A percentile compares a stretch with the other conserved stretches of the same genome.
Evolutionary conservation across 1,139 yeast species (phyloP).

Genomic region (Kodamaea suecica): DNA sequence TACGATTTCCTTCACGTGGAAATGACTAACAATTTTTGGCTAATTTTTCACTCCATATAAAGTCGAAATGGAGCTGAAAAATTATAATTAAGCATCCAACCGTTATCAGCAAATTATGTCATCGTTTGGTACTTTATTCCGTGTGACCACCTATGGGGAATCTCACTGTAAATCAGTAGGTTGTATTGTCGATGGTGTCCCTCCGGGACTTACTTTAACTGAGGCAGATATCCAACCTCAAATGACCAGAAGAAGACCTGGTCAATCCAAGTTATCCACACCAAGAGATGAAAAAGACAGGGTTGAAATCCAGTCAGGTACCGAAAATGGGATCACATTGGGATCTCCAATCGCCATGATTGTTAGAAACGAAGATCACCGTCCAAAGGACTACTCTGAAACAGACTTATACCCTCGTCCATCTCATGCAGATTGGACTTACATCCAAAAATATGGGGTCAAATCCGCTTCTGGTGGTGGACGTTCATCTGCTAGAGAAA

Average conservation of each 20-base stretch:
- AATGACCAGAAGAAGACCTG: conserved; percentile 94
- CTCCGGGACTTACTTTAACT: conserved; percentile 84
- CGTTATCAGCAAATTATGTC: conserved; percentile 30
- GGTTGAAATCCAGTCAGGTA: conserved; percentile 92
- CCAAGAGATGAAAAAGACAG: conserved; percentile 94
- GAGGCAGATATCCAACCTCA: conserved; percentile 95
- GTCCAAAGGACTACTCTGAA: conserved; percentile 93
- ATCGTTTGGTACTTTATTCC: conserved; percentile 43
- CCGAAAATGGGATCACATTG: conserved; percentile 83
- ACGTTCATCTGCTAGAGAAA: conserved; percentile 94
- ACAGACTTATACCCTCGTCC: conserved; percentile 96
- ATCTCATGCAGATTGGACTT: conserved; percentile 96
- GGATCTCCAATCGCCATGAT: conserved; percentile 97
- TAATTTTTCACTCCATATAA: conserved; percentile 6
- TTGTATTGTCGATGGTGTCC: conserved; percentile 97
- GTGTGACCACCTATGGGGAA: conserved; percentile 95
- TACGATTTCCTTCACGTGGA: too few species aligned
- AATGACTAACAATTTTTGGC: conserved; percentile 10
- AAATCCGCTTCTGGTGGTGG: conserved; percentile 98
- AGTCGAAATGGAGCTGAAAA: not conserved
- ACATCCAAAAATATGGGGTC: conserved; percentile 82
- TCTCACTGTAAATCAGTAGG: conserved; percentile 99
- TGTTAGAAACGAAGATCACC: conserved; percentile 89
- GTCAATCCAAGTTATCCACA: conserved; percentile 87
- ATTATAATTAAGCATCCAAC: not conserved